Base-by-base conservation (phyloP, 495 filamentous ascomycete species). In the Pseudevernia furfuracea region DNA sequence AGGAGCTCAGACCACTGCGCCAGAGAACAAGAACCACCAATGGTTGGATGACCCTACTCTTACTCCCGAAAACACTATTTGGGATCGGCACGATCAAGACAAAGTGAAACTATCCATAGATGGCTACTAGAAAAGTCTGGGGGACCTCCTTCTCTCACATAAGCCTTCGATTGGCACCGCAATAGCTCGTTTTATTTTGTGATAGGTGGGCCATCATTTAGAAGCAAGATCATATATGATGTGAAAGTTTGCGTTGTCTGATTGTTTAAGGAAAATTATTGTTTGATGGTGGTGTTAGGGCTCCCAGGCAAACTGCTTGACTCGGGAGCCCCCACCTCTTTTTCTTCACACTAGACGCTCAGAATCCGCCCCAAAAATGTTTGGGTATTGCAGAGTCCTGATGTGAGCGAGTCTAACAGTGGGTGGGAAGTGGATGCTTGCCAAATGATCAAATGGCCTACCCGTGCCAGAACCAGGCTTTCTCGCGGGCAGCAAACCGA, bases 51-150 rank as follows among this genome's bases (percentile, higher is more conserved):
- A n/a, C 10, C 52, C 36, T 21, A 21, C 7, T 28, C 12, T 34
- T 55, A 34, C 52, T 56, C 30, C 39, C 53, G 38, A 63, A 43
- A 63, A 32, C 6, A 30, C 15, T 34, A 34, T 11, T 63, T 17
- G 28, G 34, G 36, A 43, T 55, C 39, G 39, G 61, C 17, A 48
- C 32, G 32, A 28, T 36, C 30, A 38, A 57, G 61, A 38, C 52
- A 46, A 19, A 23, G 43, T 23, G 37, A 36, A 41, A 57, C 49
- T 36, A 43, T 17, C 19, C 39, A 58, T 58, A 25, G 38, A 37
- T 39, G 11, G 38, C 52, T 46, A 30, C 34, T 63, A 39, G 10
- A 32, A 43, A 17, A 6, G 3, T 19, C 36, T 23, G 30, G 30
- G 17, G 44, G 53, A 43, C 36, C 21, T 17, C 25, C 23, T 14